Base-by-base conservation (phyloP, 2,329 filamentous ascomycete species). In the Epicoccum nigrum region DNA sequence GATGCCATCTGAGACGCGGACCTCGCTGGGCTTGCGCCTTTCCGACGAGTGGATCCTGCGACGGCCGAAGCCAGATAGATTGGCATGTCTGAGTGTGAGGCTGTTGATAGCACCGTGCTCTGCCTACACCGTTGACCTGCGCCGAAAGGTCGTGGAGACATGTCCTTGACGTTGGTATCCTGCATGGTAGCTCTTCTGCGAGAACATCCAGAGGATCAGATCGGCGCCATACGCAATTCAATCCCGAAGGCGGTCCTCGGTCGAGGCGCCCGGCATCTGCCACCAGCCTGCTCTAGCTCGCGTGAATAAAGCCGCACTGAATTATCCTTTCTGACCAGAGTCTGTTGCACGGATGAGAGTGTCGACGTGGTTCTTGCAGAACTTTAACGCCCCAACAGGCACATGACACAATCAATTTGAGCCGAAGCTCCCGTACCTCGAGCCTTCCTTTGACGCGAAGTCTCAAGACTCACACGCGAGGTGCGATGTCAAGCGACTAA, bases 321-420 rank as follows among this genome's bases (percentile, higher is more conserved):
- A 81, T 81, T 82, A 81, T 82, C 81, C 77, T 75, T 80, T 54
- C 48, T 80, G 80, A 86, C 82, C 85, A 84, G 78, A 85, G 83
- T 83, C 81, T 82, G 81, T 84, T 85, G 84, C 83, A 88, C 88
- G 86, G 87, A 78, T 81, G 79, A 74, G 9, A 76, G 74, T 74
- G 81, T 85, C 83, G 87, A 91, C 87, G 88, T 89, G 88, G 87
- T 78, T 83, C 83, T 85, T 86, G 76, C 83, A 87, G 83, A 83
- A 77, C 88, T 87, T 90, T 88, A 87, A 72, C 54, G 49, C 70
- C 83, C 87, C 72, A 77, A 82, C 79, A 70, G 84, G 88, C 90
- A 88, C 90, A 90, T 84, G 86, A 79, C 79, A 77, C 77, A 75
- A 25, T 73, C 81, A 77, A 79, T 81, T 85, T 77, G 76, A 69